Evolutionary conservation across 768 basidiomycete genomes (phyloP), one percentile per base, ranked within the genome.

Genomic region (Termitomyces sp.): DNA sequence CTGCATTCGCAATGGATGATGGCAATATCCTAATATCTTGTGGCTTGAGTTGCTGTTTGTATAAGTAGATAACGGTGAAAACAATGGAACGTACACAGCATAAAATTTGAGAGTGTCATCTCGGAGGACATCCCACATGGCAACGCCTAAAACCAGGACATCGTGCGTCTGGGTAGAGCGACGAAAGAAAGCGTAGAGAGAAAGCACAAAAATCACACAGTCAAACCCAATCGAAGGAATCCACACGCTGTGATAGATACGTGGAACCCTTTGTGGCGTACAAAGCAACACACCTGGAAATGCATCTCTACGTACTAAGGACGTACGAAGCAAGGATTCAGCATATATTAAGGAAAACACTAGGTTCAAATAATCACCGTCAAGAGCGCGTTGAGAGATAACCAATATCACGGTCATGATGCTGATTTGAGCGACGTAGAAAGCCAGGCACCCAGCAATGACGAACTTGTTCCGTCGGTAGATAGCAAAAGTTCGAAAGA

Each of bases 21-120:
- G 57, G 42, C 32, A 62, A 42, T 12, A 61, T 63, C 33, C 67
- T 68, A 38, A n/a, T 36, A 0, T 5, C 20, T 22, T n/a, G 31
- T 22, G 11, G n/a, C 16, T 32, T 48, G 27, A 33, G 38, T 39
- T 22, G 15, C 18, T 20, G 25, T 13, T 27, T 20, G 25, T 13
- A 4, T 9, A 27, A 16, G n/a, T n/a, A 33, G 9, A 27, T 36
- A 16, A n/a, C 13, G 1, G 13, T 18, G 3, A 13, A 6, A 12
- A 18, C 1, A 46, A 31, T 15, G 23, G 18, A 35, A 54, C 67
- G 38, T 57, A 70, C 70, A 71, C 52, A 12, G 58, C 38, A 41
- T 64, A 67, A 58, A 66, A 70, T 22, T 63, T 45, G 23, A 70
- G 44, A 31, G 61, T 64, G 53, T 68, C 67, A 25, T 61, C 50